Evolutionary conservation across 2,329 filamentous ascomycete genomes (phyloP), one percentile per base, ranked within the genome.

Genomic region (Dryadomyces sulphureus): DNA sequence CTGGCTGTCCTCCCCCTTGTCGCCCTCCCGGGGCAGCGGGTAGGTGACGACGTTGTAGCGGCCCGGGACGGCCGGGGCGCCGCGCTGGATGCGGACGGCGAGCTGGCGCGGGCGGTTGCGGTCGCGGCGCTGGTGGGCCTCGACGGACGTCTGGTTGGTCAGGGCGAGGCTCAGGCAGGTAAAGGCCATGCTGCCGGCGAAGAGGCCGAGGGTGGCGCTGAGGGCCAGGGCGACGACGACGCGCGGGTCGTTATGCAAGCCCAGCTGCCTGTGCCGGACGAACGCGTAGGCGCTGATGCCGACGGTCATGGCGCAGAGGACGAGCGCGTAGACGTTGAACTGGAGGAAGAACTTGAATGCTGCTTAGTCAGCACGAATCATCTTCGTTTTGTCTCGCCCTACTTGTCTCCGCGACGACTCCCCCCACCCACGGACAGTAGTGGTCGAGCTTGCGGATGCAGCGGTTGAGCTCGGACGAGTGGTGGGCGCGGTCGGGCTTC

Each of bases 341-440:
- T 95, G 92, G 11, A 88, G 67, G 57, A 98, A 96, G 62, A 86
- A 95, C 56, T 95, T 95, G 66, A 90, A 89, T 2, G 81, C 74
- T 77, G 48, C 14, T 9, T 5, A n/a, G 27, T 41, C 16, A 35
- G 38, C 30, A n/a, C 4, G n/a, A n/a, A 9, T 5, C 11, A 11
- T 4, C 6, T 7, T 16, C 34, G 8, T 8, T 17, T 6, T 11
- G 3, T 1, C 1, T n/a, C 20, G 12, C 61, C 73, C 59, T 56
- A 77, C 74, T 78, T 2, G 78, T 88, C 60, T 95, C 89, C 0
- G 79, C 83, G 9, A 98, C 80, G 53, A 94, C 84, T 20, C 90
- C 92, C 4, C 90, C 90, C n/a, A 94, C 89, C 84, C 83, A 96
- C 0, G 90, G 92, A 57, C 92, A 98, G 56, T 89, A 92, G 58